Evolutionary conservation across 306 rosid genomes (phyloP), one percentile per base, ranked within the genome.

Genomic region (Gynostemma pentaphyllum): DNA sequence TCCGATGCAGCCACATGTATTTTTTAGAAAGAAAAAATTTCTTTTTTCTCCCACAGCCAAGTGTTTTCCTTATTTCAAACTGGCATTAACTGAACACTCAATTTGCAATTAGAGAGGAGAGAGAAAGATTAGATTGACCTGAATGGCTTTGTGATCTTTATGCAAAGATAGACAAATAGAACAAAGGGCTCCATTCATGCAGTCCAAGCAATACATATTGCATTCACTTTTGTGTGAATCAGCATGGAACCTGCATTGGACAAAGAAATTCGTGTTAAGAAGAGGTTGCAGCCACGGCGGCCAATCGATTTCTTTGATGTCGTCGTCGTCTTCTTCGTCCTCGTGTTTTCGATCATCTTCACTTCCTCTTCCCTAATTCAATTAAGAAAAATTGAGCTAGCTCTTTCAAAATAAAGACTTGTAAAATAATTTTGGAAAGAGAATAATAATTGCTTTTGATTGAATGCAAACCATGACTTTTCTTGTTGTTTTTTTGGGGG

Each of bases 121-220:
- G 29, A 29, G 22, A 26, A 27, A 36, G 26, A 50, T 19, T 13
- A 52, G 42, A 55, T 34, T 34, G 39, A 34, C 90, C 90, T 84
- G 90, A 64, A 84, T 84, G 27, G 75, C 79, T 59, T 67, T 74
- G 18, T 84, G 90, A 24, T 79, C 79, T 64, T 19, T 76, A 42
- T 84, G 90, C 62, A 84, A 81, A 45, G 79, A 49, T 4, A 84
- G 68, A 66, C 90, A 84, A 5, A 79, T 75, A 50, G 87, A 81
- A n/a, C 90, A 84, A 44, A 84, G 81, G 28, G 83, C 85, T 62
- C 87, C 90, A 70, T 79, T 74, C 70, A 74, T 72, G 67, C 90
- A 84, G 40, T 84, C 90, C 78, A 84, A 79, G 27, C 90, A 84
- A 72, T 78, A 84, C 89, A 84, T 84, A 67, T 84, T 84, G 73